A percentile compares a stretch with the other conserved stretches of the same genome.
These are phyloP conservation scores for Skeletonema potamos DNA, from an alignment of 108 stramenopile genomes.

Conservation along the genomic window DNA sequence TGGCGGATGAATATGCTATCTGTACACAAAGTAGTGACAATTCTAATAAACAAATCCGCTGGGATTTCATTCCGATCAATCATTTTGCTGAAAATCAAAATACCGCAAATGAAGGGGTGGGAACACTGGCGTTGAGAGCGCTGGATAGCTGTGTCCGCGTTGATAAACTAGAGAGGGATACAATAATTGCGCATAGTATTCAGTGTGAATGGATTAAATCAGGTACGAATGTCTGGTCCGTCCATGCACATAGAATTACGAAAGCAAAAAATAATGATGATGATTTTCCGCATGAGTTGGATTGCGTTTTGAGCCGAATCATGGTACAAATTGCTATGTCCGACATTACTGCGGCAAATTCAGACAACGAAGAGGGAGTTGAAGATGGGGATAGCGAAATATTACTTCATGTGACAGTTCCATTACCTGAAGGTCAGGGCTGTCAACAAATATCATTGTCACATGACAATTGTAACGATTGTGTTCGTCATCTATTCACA, in stretches of 20 bases:
- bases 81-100: not conserved
- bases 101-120: not conserved
- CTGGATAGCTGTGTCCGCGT: not conserved
- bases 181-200: not conserved
- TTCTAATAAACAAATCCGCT: not conserved
- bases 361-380: not conserved
- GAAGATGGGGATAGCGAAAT: not conserved
- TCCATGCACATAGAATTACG: not conserved
- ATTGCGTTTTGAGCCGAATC: conserved; percentile 22
- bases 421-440: not conserved
- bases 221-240: not conserved
- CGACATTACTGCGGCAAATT: not conserved
- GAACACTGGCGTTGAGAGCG: not conserved
- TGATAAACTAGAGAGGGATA: not conserved
- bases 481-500: conserved; percentile 4
- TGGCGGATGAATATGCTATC: not conserved
- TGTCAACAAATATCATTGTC: not conserved
- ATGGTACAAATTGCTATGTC: conserved; percentile 30
- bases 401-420: conserved; percentile 20
- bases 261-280: not conserved
- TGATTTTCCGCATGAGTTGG: conserved; percentile 11
- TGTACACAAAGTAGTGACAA: not conserved
- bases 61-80: not conserved
- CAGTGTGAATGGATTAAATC: not conserved
- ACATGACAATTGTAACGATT: not conserved